Conservation (phyloP, 208 protist species). For the Crithidia mellificae region DNA sequence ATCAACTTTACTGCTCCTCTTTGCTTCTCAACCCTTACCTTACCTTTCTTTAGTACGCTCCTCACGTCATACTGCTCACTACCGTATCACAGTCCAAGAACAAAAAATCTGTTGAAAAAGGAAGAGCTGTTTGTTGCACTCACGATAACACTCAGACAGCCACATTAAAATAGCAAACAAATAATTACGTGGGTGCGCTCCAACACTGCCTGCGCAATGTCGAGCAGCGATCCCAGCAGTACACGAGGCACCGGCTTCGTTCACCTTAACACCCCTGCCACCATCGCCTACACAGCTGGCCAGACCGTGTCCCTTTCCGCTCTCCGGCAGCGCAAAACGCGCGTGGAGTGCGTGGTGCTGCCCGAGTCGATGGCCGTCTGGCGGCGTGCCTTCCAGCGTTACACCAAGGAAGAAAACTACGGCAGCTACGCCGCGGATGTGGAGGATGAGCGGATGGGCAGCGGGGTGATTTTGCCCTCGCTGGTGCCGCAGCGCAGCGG, state of each 20-base stretch:
- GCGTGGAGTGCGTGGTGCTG: conserved; percentile 74
- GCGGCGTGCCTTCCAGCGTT: conserved; percentile 53
- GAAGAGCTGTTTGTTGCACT: no score
- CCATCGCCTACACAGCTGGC: conserved; percentile 72
- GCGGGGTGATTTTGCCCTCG: conserved; percentile 57
- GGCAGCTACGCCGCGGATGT: conserved; percentile 60
- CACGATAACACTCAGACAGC: no score
- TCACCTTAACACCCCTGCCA: conserved; percentile 84
- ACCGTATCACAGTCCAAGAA: no score
- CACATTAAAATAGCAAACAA: no score
- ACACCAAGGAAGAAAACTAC: conserved; percentile 52
- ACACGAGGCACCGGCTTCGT: conserved; percentile 78
- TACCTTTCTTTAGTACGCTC: no score
- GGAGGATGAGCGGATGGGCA: conserved; percentile 63
- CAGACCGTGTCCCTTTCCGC: conserved; percentile 66
- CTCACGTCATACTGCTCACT: no score
- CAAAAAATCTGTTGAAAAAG: no score
- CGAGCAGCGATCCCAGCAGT: background rate
- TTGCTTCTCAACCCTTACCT: no score
- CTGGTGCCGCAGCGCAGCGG: conserved; percentile 35
- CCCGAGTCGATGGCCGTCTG: conserved; percentile 54
- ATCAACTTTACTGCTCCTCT: no score
- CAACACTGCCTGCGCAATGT: no score
- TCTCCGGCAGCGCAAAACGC: conserved; percentile 42
- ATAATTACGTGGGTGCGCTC: no score